phyloP scores from a whole-genome alignment of 371 early-diverging fungal species.

The Mortierella sp. region DNA sequence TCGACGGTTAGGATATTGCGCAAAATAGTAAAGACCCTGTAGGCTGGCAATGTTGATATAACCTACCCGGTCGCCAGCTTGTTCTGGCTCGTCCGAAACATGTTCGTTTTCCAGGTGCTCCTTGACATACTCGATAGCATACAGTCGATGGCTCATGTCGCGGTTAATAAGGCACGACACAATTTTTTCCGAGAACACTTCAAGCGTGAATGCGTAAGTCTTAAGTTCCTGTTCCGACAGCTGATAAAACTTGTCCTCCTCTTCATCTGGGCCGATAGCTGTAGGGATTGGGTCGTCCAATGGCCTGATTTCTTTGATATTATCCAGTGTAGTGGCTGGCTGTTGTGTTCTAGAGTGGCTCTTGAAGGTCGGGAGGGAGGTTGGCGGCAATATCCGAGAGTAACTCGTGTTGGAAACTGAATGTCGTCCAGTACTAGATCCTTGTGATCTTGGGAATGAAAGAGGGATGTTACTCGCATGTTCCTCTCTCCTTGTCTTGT shows the following conservation, averaged over 20 bases:
- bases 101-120: slow-evolving; percentile 50
- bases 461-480: slow-evolving; percentile 22
- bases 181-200: slow-evolving; percentile 33
- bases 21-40: not conserved
- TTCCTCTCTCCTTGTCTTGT: slow-evolving; percentile 19
- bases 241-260: slow-evolving; percentile 58
- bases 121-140: slow-evolving; percentile 43
- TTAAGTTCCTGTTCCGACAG: slow-evolving; percentile 67
- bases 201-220: slow-evolving; percentile 59
- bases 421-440: slow-evolving; percentile 1
- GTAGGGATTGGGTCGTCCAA: slow-evolving; percentile 2
- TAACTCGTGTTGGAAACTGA: slow-evolving; percentile 1
- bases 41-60: too few relatives aligned
- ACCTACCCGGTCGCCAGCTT: slow-evolving; percentile 31
- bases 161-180: slow-evolving; percentile 40
- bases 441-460: slow-evolving; percentile 22
- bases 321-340: not conserved
- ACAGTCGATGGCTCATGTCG: slow-evolving; percentile 35
- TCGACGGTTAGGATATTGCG: not conserved
- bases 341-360: slow-evolving; percentile 4
- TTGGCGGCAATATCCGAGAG: slow-evolving; percentile 7
- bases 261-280: slow-evolving; percentile 15
- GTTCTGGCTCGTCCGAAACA: slow-evolving; percentile 36
- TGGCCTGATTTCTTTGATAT: slow-evolving; percentile 10
- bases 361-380: not conserved